A percentile compares a stretch with the other conserved stretches of the same genome.
phyloP scores from a whole-genome alignment of 2,329 filamentous ascomycete species.

The Parascedosporium putredinis region DNA sequence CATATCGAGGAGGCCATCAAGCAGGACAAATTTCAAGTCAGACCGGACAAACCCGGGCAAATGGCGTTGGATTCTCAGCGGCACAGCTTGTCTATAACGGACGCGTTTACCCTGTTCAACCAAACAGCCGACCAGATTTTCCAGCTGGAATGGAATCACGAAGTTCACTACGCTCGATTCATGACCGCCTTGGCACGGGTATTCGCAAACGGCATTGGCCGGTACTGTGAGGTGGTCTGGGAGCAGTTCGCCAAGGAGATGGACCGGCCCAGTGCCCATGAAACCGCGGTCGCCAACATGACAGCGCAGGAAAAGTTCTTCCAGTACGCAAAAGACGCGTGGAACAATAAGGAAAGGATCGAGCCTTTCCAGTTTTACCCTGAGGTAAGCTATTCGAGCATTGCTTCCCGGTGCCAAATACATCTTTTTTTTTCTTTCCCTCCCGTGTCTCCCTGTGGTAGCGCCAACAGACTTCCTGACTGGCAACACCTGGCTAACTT shows the following conservation, averaged over 20 bases:
- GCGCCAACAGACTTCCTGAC: neutral
- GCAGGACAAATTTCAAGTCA: constrained; percentile 75
- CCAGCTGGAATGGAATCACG: constrained; percentile 82
- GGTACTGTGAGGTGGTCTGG: constrained; percentile 87
- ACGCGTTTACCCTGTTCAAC: constrained; percentile 89
- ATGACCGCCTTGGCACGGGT: constrained; percentile 88
- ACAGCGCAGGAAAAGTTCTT: constrained; percentile 88
- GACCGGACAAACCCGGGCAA: constrained; percentile 51
- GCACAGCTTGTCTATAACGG: constrained; percentile 86
- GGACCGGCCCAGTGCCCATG: constrained; percentile 81
- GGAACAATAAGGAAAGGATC: constrained; percentile 82
- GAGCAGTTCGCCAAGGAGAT: constrained; percentile 80
- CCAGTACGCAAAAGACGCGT: constrained; percentile 86
- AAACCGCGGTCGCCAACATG: constrained; percentile 66
- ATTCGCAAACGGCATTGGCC: constrained; percentile 70
- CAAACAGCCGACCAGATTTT: constrained; percentile 82
- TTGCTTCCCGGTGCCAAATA: neutral
- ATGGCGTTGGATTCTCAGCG: constrained; percentile 67
- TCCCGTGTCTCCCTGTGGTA: neutral
- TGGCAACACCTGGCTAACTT: too few species aligned
- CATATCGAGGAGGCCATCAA: constrained; percentile 88
- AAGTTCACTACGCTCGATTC: constrained; percentile 88
- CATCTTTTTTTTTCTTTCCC: too few species aligned
- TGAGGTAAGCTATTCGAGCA: constrained; percentile 48
- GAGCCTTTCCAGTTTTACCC: constrained; percentile 96